Percentiles rank a stretch among this genome's conserved stretches.
Conservation (phyloP, 2,329 filamentous ascomycete genomes). For the Cladophialophora bantiana region DNA sequence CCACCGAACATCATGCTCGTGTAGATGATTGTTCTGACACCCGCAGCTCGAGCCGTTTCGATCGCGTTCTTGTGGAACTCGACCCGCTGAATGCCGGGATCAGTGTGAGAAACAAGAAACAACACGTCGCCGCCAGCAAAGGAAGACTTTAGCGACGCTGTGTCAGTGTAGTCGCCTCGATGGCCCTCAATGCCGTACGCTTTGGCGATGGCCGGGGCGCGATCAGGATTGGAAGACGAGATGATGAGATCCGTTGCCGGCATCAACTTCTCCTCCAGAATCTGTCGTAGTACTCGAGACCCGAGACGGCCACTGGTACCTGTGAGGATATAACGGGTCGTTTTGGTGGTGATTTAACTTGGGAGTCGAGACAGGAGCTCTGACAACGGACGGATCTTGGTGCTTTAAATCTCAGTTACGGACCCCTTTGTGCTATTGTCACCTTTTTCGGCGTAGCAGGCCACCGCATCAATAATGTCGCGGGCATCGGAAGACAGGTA, state of each 20-base stretch:
- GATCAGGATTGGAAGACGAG: slow-evolving; percentile 8
- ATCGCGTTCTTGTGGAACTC: slow-evolving; percentile 14
- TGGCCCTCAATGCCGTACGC: slow-evolving; percentile 5
- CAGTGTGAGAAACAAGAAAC: slow-evolving; percentile 15
- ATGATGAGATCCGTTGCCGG: slow-evolving; percentile 10
- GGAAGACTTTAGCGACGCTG: background rate
- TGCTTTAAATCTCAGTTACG: background rate
- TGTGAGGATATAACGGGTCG: slow-evolving; percentile 14
- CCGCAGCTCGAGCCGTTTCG: slow-evolving; percentile 2
- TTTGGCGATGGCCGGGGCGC: slow-evolving; percentile 6
- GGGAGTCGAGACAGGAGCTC: too few relatives aligned
- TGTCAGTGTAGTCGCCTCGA: slow-evolving; percentile 7
- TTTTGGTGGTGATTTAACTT: background rate
- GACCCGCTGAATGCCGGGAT: slow-evolving; percentile 9
- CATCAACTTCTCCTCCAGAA: slow-evolving; percentile 11
- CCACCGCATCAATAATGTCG: background rate
- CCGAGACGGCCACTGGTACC: slow-evolving; percentile 7
- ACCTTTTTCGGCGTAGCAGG: background rate
- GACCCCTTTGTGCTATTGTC: background rate
- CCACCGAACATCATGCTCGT: slow-evolving; percentile 22
- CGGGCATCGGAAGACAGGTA: background rate
- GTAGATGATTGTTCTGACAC: slow-evolving; percentile 12
- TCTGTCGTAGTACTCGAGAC: slow-evolving; percentile 3
- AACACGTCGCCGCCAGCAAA: slow-evolving; percentile 9
- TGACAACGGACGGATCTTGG: background rate